Conservation (phyloP, 2,329 filamentous ascomycete genomes). For the Fusarium zealandicum region DNA sequence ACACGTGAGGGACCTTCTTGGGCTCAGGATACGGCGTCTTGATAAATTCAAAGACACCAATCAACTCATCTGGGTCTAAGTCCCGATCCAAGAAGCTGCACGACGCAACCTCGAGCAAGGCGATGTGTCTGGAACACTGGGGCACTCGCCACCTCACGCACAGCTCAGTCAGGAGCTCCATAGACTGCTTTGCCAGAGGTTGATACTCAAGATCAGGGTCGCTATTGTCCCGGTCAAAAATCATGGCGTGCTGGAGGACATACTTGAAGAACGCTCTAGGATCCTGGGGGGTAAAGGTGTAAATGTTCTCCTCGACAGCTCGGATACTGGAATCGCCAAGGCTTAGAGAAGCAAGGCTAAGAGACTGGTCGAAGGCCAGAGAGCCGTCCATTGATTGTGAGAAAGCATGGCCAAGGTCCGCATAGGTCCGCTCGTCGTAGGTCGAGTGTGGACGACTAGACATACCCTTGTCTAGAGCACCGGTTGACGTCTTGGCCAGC, state of each 20-base stretch:
- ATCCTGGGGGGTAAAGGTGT: constrained; percentile 89
- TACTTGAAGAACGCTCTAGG: constrained; percentile 83
- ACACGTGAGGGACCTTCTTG: constrained; percentile 67
- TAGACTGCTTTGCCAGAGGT: constrained; percentile 77
- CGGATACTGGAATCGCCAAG: constrained; percentile 63
- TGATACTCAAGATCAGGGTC: constrained; percentile 57
- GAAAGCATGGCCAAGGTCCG: constrained; percentile 60
- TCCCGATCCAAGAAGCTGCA: constrained; percentile 88
- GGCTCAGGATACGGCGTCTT: constrained; percentile 74
- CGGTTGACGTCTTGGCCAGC: constrained; percentile 77
- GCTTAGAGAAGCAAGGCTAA: constrained; percentile 72
- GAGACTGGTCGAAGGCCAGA: constrained; percentile 67
- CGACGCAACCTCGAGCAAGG: constrained; percentile 83
- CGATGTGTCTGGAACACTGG: constrained; percentile 77
- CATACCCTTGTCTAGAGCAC: constrained; percentile 63
- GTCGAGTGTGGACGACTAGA: constrained; percentile 57
- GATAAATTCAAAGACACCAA: constrained; percentile 81
- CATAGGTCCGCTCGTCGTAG: constrained; percentile 60
- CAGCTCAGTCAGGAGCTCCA: constrained; percentile 84
- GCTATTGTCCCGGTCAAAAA: constrained; percentile 66
- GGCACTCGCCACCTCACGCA: constrained; percentile 90
- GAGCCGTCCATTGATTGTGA: constrained; percentile 54
- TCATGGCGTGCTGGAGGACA: constrained; percentile 79
- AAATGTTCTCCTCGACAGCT: constrained; percentile 69
- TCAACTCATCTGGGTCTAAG: constrained; percentile 80